Evolutionary conservation across 441 rosid species (phyloP).

Genomic region (Raphanus hybrid): DNA sequence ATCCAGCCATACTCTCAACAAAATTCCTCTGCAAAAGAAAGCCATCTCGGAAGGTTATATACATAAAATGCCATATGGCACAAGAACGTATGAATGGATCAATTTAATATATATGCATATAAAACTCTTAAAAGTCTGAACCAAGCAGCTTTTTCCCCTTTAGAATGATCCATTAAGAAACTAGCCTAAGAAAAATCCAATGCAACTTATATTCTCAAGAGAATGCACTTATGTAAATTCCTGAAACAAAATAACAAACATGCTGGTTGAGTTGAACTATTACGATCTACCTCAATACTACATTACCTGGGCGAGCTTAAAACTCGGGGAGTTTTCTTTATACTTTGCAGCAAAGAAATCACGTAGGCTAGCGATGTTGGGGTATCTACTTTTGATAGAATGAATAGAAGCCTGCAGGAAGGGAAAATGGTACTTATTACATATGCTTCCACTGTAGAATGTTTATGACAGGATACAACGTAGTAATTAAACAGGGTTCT

Average conservation of each 20-base stretch:
- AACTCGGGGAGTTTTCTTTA: constrained; percentile 82
- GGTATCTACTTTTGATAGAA: constrained; percentile 95
- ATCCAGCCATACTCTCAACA: constrained; percentile 99
- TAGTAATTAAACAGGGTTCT: constrained; percentile 13
- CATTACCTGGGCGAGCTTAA: constrained; percentile 97
- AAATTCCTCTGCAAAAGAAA: constrained; percentile 86
- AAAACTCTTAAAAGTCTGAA: no score
- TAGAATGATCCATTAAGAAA: no score
- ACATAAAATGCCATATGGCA: not conserved
- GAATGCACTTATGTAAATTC: no score
- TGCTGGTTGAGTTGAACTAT: constrained; percentile 11
- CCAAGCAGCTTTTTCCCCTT: no score
- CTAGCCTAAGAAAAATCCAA: no score
- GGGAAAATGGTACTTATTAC: constrained; percentile 2
- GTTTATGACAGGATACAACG: constrained; percentile 14
- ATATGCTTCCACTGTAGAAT: constrained; percentile 11
- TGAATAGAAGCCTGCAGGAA: constrained; percentile 93
- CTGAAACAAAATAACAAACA: constrained; percentile 11
- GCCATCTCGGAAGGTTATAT: constrained; percentile 13
- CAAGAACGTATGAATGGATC: not conserved
- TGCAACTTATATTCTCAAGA: no score
- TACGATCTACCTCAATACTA: constrained; percentile 28
- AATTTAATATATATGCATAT: no score
- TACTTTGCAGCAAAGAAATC: constrained; percentile 94
- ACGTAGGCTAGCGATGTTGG: constrained; percentile 77